phyloP scores from a whole-genome alignment of 495 filamentous ascomycete genomes.

The Penicillium dipodomyicola region DNA sequence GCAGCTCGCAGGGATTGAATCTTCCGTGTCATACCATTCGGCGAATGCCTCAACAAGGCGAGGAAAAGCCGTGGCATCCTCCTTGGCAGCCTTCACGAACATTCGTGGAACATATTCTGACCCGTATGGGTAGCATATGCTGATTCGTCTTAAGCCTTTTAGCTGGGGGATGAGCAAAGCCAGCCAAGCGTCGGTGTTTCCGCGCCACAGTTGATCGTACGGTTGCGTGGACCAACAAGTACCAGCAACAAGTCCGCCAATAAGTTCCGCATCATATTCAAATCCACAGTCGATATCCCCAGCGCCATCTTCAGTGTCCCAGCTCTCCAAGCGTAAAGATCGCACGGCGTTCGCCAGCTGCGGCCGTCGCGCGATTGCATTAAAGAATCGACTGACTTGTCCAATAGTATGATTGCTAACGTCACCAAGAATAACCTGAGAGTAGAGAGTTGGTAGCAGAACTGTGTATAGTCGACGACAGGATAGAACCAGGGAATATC shows the following conservation, averaged over 20 bases:
- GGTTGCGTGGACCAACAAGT: not conserved
- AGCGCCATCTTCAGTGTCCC: not conserved
- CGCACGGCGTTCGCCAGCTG: not conserved
- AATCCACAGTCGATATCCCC: not conserved
- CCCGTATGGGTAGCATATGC: not conserved
- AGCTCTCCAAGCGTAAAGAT: not conserved
- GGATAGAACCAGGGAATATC: not conserved
- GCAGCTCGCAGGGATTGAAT: not conserved
- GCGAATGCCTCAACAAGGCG: not conserved
- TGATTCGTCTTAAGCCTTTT: not conserved
- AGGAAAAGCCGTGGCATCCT: not conserved
- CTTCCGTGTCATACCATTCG: not conserved
- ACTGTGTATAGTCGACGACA: not conserved
- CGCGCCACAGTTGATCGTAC: not conserved
- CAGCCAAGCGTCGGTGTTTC: slow-evolving; percentile 1
- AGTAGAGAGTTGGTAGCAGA: not conserved
- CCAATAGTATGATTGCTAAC: not conserved
- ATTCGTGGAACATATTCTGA: not conserved
- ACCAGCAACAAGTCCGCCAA: not conserved
- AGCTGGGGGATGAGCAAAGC: slow-evolving; percentile 2
- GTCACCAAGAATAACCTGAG: not conserved
- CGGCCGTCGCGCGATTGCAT: not conserved
- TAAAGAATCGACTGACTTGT: not conserved
- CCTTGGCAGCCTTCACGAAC: not conserved
- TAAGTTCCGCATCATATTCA: not conserved